Conservation (phyloP, 2,329 filamentous ascomycete species). For the Amylocarpus encephaloides region DNA sequence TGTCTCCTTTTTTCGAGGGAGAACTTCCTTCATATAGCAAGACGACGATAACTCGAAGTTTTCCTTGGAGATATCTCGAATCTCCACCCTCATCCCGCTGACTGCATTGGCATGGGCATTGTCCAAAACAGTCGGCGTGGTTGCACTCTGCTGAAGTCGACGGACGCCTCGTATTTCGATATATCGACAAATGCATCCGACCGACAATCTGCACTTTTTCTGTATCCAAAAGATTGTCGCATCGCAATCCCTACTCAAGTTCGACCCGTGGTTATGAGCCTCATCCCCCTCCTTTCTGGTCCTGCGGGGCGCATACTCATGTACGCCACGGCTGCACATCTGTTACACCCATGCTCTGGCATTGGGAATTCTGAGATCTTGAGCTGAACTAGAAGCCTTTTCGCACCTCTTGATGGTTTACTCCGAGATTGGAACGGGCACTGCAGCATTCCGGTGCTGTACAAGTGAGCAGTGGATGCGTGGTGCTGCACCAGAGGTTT, state of each 20-base stretch:
- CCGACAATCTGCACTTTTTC: not conserved
- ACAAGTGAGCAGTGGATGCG: not conserved
- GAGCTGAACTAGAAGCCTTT: not conserved
- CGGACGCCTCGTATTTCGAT: not conserved
- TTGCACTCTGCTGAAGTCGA: not conserved
- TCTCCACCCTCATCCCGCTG: not conserved
- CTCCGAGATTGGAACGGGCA: not conserved
- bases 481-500: not conserved
- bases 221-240: not conserved
- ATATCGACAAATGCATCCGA: not conserved
- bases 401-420: not conserved
- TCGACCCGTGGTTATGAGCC: not conserved
- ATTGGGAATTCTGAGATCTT: not conserved
- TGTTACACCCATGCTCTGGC: not conserved
- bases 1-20: not conserved
- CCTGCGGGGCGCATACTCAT: not conserved
- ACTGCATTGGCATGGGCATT: not conserved
- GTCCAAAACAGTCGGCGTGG: not conserved
- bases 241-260: not conserved
- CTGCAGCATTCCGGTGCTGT: not conserved
- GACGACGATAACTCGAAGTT: not conserved
- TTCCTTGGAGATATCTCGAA: not conserved
- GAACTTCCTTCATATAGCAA: slow-evolving; percentile 2
- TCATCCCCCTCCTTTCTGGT: not conserved
- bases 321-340: not conserved